phyloP scores from a whole-genome alignment of 495 filamentous ascomycete genomes.

The Penicillium tannophilum region DNA sequence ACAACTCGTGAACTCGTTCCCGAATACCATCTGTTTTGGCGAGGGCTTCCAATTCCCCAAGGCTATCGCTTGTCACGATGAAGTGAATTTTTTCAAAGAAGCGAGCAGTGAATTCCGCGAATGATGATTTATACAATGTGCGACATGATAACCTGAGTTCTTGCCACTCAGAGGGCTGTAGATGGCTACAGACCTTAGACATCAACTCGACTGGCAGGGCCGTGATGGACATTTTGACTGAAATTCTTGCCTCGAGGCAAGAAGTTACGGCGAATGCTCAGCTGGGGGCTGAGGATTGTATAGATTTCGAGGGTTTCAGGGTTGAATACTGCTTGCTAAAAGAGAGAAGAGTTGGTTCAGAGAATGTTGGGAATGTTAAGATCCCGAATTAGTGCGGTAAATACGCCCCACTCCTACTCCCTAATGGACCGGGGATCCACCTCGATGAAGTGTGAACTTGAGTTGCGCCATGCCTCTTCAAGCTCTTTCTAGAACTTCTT shows the following conservation, averaged over 20 bases:
- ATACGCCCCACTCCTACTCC: no score
- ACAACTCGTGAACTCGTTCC: conserved; percentile 17
- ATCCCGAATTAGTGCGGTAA: no score
- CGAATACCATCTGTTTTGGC: conserved; percentile 15
- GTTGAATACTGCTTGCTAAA: neutral
- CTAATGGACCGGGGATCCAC: no score
- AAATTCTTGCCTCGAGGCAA: neutral
- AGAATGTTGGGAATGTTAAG: neutral
- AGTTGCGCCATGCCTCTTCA: neutral
- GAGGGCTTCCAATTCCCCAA: conserved; percentile 18
- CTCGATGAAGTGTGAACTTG: no score
- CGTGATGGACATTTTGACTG: conserved; percentile 14
- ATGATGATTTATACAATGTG: conserved; percentile 15
- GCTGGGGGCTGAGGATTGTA: neutral
- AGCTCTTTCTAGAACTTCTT: no score
- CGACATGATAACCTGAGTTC: conserved; percentile 22
- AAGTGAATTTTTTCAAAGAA: conserved; percentile 20
- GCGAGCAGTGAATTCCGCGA: conserved; percentile 14
- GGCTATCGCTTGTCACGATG: conserved; percentile 25
- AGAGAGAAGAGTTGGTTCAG: neutral
- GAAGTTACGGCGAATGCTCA: neutral
- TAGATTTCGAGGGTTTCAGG: neutral
- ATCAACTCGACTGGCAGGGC: conserved; percentile 20
- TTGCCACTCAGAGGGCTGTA: conserved; percentile 15
- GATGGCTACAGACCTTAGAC: conserved; percentile 16